phyloP scores from a whole-genome alignment of 2,329 filamentous ascomycete species.

The Aspergillus niger region DNA sequence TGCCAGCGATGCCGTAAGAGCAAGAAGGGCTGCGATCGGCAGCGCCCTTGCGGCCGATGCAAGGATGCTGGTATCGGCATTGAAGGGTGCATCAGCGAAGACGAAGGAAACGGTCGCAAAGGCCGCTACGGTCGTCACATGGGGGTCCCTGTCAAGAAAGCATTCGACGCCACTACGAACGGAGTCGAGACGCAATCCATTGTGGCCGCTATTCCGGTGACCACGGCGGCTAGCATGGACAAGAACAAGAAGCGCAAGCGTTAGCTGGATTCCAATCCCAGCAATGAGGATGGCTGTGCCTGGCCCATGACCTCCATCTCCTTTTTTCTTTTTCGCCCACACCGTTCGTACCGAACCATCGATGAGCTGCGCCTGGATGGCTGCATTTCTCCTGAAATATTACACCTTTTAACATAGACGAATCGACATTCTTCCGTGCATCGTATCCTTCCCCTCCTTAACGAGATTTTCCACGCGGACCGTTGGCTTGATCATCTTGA shows the following conservation, averaged over 20 bases:
- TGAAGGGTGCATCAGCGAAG: conserved; percentile 94
- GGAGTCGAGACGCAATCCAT: conserved; percentile 11
- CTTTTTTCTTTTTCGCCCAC: neutral
- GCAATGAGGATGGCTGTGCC: neutral
- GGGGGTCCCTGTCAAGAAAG: conserved; percentile 67
- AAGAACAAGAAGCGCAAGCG: conserved; percentile 73
- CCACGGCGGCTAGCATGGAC: conserved; percentile 45
- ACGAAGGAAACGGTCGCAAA: conserved; percentile 95
- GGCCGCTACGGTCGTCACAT: conserved; percentile 79
- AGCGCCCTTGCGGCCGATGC: conserved; percentile 92
- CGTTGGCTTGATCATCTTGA: conserved; percentile 14
- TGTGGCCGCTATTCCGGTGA: conserved; percentile 32
- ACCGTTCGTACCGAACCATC: conserved; percentile 2
- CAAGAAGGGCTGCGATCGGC: conserved; percentile 98
- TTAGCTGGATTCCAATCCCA: conserved; percentile 34
- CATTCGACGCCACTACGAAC: conserved; percentile 38
- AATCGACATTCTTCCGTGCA: conserved; percentile 12
- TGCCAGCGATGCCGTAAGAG: conserved; percentile 99
- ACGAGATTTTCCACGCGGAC: conserved; percentile 5
- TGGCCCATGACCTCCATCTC: neutral
- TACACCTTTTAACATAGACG: conserved; percentile 12
- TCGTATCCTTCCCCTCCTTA: conserved; percentile 9
- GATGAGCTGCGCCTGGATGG: conserved; percentile 10
- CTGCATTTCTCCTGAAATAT: conserved; percentile 8
- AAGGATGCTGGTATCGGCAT: conserved; percentile 91